Evolutionary conservation across 2,329 filamentous ascomycete species (phyloP).

Genomic region (Neurospora sp.): DNA sequence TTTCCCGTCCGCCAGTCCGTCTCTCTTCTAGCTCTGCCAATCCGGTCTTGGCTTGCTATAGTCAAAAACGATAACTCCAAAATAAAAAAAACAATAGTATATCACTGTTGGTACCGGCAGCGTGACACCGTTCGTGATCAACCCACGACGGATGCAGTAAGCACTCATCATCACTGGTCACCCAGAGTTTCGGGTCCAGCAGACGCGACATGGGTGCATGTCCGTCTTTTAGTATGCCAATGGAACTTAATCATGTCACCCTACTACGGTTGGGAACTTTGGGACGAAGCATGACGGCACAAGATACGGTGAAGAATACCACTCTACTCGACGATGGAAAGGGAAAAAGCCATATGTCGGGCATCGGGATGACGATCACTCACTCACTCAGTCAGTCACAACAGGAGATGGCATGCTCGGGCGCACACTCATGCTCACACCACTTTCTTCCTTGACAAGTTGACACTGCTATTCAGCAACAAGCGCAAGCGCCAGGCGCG

Average conservation of each 20-base stretch:
- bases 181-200: neutral
- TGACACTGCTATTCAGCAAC: neutral
- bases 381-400: neutral
- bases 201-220: neutral
- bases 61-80: neutral
- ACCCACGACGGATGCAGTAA: neutral
- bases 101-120: neutral
- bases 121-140: neutral
- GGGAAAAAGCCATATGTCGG: neutral
- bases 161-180: neutral
- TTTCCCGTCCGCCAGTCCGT: neutral
- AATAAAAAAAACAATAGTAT: neutral
- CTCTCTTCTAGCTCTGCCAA: neutral
- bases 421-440: neutral
- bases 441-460: neutral
- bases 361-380: neutral
- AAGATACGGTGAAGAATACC: neutral
- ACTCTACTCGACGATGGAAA: neutral
- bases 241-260: neutral
- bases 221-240: neutral
- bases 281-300: neutral
- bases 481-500: neutral
- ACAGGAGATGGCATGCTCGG: neutral
- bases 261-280: neutral
- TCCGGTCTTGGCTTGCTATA: neutral